Evolutionary conservation across 2,329 filamentous ascomycete species (phyloP), one percentile per base, ranked within the genome.

Genomic region (Aspergillus sp.): DNA sequence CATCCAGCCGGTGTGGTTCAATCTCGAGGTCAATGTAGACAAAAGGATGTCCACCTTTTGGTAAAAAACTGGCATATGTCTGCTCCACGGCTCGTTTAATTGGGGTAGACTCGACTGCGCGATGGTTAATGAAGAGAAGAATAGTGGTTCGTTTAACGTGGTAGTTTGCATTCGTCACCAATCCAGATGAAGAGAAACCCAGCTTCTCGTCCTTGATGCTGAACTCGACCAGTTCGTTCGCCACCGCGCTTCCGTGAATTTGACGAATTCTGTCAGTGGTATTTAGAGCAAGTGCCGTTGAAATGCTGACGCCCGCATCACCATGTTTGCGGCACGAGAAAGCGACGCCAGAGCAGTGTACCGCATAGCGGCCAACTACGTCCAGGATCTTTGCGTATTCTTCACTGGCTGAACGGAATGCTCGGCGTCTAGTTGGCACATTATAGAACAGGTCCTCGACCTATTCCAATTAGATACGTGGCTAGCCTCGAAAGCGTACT

Each of bases 311-410:
- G 6, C 89, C 89, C 4, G 91, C 86, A 66, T 98, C 95, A 55
- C 93, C 93, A 63, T 95, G 88, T 74, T 98, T 99, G 73, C 97
- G 97, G 78, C 95, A 98, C 3, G 92, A 93, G 72, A 99, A 98
- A 1, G 90, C 90, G 12, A 99, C 92, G n/a, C 89, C 87, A 54
- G 85, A 80, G 71, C 93, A 97, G 73, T 99, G 95, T 9, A 99
- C 85, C 26, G 95, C 91, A 76, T 99, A 98, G 43, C 91, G 87
- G 13, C 95, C 92, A 8, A 98, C 89, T 71, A 97, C 86, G 71
- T 99, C 95, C 24, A 98, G 87, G 56, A 99, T 97, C 77, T 98
- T 99, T 68, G 96, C 92, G 78, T 96, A 98, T 72, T 99, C 96
- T 69, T 99, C 95, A 38, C 92, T 90, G 17, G 90, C 79, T 13